Evolutionary conservation across 208 protist species (phyloP).

Genomic region (Trypanosoma mega): DNA sequence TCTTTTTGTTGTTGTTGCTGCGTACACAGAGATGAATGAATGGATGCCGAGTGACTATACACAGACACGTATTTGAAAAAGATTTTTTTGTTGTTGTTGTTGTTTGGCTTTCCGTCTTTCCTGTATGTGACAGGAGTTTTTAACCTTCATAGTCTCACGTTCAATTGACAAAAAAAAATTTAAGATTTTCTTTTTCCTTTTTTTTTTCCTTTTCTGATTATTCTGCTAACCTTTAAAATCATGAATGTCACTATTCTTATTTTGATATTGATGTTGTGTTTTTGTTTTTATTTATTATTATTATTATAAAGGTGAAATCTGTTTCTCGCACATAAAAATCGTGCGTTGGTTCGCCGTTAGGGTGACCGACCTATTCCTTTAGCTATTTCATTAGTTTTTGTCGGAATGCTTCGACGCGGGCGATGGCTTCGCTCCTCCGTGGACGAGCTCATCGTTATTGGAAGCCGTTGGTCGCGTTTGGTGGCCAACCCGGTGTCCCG

Average conservation of each 20-base stretch:
- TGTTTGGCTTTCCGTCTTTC: neutral
- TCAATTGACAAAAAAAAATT: too few species aligned
- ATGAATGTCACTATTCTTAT: neutral
- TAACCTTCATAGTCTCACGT: neutral
- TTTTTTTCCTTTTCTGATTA: neutral
- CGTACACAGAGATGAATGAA: too few species aligned
- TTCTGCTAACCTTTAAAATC: neutral
- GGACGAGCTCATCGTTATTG: conserved; percentile 76
- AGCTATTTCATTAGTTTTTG: neutral
- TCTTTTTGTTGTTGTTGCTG: too few species aligned
- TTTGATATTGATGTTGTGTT: neutral
- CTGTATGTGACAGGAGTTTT: neutral
- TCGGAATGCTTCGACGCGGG: conserved; percentile 34
- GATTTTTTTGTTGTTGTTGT: neutral
- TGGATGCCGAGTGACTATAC: too few species aligned
- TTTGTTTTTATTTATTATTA: neutral
- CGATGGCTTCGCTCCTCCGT: conserved; percentile 47
- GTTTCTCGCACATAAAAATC: too few species aligned
- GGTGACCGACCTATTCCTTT: too few species aligned
- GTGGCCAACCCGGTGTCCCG: conserved; percentile 37
- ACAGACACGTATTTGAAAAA: too few species aligned
- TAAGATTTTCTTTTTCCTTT: conserved; percentile 6
- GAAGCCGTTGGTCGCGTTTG: conserved; percentile 82
- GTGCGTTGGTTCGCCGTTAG: too few species aligned
- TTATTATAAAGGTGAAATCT: too few species aligned